phyloP scores from a whole-genome alignment of 2,329 filamentous ascomycete species.

The Exophiala spinifera region DNA sequence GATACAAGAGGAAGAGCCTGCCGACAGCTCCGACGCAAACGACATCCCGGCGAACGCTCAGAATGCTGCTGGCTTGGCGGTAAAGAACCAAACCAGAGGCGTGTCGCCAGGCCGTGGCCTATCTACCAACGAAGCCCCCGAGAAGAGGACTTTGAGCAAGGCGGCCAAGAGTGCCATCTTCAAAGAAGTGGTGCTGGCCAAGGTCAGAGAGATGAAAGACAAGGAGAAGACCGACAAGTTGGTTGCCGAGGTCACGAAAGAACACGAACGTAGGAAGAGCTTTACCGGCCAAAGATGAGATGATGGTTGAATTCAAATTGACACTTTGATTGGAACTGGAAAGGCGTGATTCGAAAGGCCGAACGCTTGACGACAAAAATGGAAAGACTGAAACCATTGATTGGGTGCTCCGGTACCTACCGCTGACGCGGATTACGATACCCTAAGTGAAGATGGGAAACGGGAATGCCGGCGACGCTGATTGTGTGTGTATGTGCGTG shows the following conservation, averaged over 20 bases:
- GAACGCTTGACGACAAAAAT: too few species aligned
- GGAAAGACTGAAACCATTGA: too few species aligned
- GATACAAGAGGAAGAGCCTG: conserved; percentile 81
- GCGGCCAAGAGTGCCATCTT: conserved; percentile 73
- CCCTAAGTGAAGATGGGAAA: not conserved
- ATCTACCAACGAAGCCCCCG: conserved; percentile 33
- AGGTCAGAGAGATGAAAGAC: conserved; percentile 88
- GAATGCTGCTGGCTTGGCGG: conserved; percentile 49
- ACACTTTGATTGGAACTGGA: not conserved
- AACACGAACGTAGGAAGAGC: conserved; percentile 33
- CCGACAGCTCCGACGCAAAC: conserved; percentile 56
- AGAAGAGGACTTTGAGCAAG: conserved; percentile 53
- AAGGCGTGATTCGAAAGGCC: too few species aligned
- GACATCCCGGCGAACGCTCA: conserved; percentile 63
- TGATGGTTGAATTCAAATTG: not conserved
- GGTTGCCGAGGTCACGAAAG: conserved; percentile 56
- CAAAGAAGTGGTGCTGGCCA: conserved; percentile 88
- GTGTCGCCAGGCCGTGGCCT: conserved; percentile 32
- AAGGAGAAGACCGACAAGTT: conserved; percentile 71
- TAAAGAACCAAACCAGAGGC: conserved; percentile 29
- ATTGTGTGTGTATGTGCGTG: too few species aligned
- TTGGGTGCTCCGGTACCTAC: not conserved
- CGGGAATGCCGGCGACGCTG: too few species aligned
- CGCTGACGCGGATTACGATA: not conserved
- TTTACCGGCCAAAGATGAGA: conserved; percentile 19